Conservation (phyloP, 2,329 filamentous ascomycete genomes). For the Paraconiothyrium brasiliense region DNA sequence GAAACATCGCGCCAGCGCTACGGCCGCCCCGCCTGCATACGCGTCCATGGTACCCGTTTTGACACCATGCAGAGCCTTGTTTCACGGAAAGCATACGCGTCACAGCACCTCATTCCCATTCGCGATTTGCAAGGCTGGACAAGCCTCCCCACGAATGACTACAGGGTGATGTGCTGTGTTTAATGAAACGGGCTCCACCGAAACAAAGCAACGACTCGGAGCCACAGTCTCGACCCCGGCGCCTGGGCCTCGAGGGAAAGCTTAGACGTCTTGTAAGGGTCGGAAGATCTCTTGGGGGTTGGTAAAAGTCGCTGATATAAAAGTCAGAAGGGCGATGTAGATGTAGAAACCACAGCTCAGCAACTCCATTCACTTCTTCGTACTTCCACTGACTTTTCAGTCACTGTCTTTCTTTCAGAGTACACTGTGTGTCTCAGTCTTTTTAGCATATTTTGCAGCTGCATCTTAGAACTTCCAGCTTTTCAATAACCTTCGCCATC, state of each 20-base stretch:
- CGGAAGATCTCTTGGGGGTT: background rate
- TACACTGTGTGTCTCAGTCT: constrained; percentile 10
- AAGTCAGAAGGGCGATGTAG: background rate
- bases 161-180: background rate
- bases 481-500: background rate
- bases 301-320: background rate
- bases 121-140: constrained; percentile 2
- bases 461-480: background rate
- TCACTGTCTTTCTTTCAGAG: constrained; percentile 5
- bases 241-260: background rate
- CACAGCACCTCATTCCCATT: background rate
- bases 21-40: constrained; percentile 10
- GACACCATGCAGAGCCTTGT: background rate
- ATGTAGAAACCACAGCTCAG: background rate
- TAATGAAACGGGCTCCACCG: constrained; percentile 5
- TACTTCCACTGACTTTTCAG: constrained; percentile 1
- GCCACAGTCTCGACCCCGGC: background rate
- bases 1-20: constrained; percentile 11
- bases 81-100: constrained; percentile 5
- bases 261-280: background rate
- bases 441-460: constrained; percentile 1
- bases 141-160: background rate
- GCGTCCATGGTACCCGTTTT: background rate
- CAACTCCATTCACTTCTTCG: constrained; percentile 5
- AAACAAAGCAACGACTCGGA: background rate